A percentile compares a stretch with the other conserved stretches of the same genome.
phyloP scores from a whole-genome alignment of 148 eudicot species.

The Chenopodium formosanum region DNA sequence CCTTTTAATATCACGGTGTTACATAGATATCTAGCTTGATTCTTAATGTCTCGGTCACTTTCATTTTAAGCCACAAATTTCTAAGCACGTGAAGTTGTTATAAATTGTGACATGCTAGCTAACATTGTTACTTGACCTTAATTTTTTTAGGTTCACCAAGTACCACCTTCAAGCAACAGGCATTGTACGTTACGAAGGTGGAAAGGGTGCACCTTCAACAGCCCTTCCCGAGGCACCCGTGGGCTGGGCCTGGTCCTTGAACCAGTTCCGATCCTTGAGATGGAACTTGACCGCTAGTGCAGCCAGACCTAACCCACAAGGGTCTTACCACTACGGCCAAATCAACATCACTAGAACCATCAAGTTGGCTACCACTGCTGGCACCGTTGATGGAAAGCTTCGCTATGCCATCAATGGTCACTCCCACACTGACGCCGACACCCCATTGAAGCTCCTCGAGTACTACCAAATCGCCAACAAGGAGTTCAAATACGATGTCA shows the following conservation, averaged over 20 bases:
- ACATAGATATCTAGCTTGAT: no score
- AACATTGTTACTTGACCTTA: neutral
- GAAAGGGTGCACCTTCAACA: conserved; percentile 41
- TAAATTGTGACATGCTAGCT: neutral
- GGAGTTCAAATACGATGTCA: conserved; percentile 48
- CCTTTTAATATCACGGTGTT: no score
- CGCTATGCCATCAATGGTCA: conserved; percentile 59
- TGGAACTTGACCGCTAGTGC: conserved; percentile 85
- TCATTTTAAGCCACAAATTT: no score
- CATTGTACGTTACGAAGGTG: conserved; percentile 37
- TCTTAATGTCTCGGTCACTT: no score
- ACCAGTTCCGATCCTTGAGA: conserved; percentile 61
- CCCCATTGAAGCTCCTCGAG: conserved; percentile 67
- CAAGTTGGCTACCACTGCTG: conserved; percentile 46
- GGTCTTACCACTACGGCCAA: conserved; percentile 65
- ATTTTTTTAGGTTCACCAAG: conserved; percentile 47
- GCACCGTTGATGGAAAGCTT: conserved; percentile 48
- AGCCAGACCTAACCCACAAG: conserved; percentile 83
- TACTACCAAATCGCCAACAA: conserved; percentile 40
- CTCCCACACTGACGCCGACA: conserved; percentile 49
- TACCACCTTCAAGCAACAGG: conserved; percentile 39
- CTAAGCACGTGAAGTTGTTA: no score
- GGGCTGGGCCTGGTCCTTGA: conserved; percentile 64
- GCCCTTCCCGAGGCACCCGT: conserved; percentile 46
- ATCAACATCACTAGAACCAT: conserved; percentile 67